phyloP scores from a whole-genome alignment of 306 rosid genomes.

The Vigna trinervia region DNA sequence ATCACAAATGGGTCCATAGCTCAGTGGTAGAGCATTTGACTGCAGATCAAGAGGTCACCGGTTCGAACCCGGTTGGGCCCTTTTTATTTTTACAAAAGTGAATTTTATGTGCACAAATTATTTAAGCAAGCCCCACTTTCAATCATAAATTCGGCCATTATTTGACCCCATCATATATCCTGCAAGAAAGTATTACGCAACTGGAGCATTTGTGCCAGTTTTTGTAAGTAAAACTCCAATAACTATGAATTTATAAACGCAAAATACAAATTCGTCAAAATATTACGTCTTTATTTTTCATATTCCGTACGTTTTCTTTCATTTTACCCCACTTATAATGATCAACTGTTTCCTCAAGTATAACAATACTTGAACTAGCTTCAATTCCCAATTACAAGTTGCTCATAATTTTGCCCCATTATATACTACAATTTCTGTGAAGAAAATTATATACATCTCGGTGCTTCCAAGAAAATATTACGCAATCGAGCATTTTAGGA shows the following conservation, averaged over 20 bases:
- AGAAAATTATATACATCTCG: background rate
- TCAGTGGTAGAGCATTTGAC: conserved; percentile 85
- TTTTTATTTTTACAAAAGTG: background rate
- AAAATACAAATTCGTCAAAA: background rate
- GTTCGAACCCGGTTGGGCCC: conserved; percentile 76
- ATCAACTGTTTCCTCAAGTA: background rate
- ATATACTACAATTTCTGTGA: background rate
- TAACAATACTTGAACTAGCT: background rate
- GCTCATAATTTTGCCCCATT: background rate
- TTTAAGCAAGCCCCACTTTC: too few relatives aligned
- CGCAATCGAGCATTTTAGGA: background rate
- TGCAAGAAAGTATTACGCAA: background rate
- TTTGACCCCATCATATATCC: background rate
- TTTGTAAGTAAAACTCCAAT: too few relatives aligned
- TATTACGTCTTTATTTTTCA: background rate
- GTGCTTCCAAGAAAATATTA: background rate
- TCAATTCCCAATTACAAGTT: background rate
- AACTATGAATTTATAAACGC: background rate
- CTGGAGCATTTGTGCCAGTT: background rate
- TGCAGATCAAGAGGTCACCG: conserved; percentile 78
- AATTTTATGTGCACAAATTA: too few relatives aligned
- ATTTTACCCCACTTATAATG: background rate
- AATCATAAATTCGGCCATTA: background rate
- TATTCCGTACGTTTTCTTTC: background rate
- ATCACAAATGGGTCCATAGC: conserved; percentile 56